These are phyloP conservation scores for Arxiozyma bovina DNA, from an alignment of 1,139 yeast species.

Conservation along the genomic window DNA sequence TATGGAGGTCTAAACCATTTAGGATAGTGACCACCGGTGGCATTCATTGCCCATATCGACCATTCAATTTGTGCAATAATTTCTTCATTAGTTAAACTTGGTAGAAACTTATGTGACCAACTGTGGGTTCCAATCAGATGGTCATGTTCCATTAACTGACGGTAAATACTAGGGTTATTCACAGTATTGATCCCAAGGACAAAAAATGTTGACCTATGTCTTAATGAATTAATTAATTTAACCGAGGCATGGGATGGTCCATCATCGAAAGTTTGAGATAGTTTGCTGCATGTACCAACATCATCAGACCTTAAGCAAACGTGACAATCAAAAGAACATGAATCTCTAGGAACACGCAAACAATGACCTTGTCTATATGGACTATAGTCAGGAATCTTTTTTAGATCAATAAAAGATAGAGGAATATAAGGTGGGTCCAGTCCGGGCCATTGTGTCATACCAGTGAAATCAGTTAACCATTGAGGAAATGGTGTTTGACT, in stretches of 20 bases:
- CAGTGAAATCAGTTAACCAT: conserved; percentile 73
- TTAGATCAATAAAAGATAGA: conserved; percentile 56
- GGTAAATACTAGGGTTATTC: conserved; percentile 64
- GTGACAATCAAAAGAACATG: conserved; percentile 82
- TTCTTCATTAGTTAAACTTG: conserved; percentile 65
- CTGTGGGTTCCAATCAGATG: conserved; percentile 85
- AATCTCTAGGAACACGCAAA: conserved; percentile 36
- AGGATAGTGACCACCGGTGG: conserved; percentile 82
- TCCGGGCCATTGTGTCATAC: conserved; percentile 73
- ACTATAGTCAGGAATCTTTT: conserved; percentile 41
- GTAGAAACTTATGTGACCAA: conserved; percentile 85
- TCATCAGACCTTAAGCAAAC: conserved; percentile 76
- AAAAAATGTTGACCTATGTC: conserved; percentile 64
- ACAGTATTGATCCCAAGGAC: conserved; percentile 77
- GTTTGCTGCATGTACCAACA: conserved; percentile 57
- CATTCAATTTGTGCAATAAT: conserved; percentile 85
- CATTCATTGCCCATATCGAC: conserved; percentile 98
- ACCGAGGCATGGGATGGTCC: conserved; percentile 78
- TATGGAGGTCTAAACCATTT: conserved; percentile 95
- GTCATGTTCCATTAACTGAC: conserved; percentile 47
- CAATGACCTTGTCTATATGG: conserved; percentile 56
- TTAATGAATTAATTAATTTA: conserved; percentile 45
- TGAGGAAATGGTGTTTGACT: conserved; percentile 51
- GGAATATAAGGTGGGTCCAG: conserved; percentile 81
- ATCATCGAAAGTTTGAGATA: conserved; percentile 89